Base-by-base conservation (phyloP, 441 rosid species). In the Euphorbia schlechtendalii region DNA sequence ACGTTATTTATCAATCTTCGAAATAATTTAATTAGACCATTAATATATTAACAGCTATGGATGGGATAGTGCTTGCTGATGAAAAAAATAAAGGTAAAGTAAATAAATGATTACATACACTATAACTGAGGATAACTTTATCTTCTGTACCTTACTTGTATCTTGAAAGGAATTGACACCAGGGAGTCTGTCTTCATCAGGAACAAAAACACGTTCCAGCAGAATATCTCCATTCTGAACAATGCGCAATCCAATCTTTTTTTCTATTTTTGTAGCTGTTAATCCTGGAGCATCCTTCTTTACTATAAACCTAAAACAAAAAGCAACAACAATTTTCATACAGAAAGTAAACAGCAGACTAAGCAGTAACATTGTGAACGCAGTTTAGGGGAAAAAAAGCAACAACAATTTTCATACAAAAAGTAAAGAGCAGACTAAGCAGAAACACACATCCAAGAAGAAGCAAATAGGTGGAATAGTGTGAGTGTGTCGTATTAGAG, bases 171-270 rank as follows among this genome's bases (percentile, higher is more conserved):
- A 94, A 74, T 89, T 88, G 41, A 94, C 82, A 53, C 96, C 96
- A 51, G 96, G 87, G 61, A 94, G 74, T 71, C 88, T 82, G 67
- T 94, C 98, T 80, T 85, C 96, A 69, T 91, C 96, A 21, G 95
- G 91, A 64, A 89, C 88, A 75, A 91, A 91, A 71, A 91, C 96
- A 62, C 76, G 80, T 69, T 79, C 77, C 69, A 94, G 63, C 67
- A 83, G 67, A 67, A 94, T 89, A 78, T 94, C 99, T 72, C 96
- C 98, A 78, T 94, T 94, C 74, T 94, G 98, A 69, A 94, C 99
- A 9, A 89, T 94, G 28, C 98, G 83, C 46, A 94, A 75, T 38
- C 96, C 99, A 73, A 94, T 94, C 81, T 94, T 94, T 65, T 94
- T 91, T 64, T 81, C 84, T 22, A 94, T 94, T 80, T 94, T 94